Evolutionary conservation across 2,329 filamentous ascomycete species (phyloP), one percentile per base, ranked within the genome.

Genomic region (Chaetoscypha palmicola): DNA sequence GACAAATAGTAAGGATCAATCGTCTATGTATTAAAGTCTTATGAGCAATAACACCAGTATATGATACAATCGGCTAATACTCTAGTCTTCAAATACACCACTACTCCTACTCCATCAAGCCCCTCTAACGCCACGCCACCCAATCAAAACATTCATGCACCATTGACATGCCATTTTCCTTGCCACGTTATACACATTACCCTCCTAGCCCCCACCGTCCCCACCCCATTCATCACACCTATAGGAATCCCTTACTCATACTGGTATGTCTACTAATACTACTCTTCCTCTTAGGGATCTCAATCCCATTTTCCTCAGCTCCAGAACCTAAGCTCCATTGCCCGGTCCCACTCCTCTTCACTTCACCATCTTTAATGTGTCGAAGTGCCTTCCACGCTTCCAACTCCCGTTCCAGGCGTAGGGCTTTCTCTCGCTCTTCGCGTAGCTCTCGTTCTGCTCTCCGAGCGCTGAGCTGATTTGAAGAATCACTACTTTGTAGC

Each of bases 371-470:
- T 58, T 90, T 85, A 50, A 78, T 70, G n/a, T n/a, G n/a, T 24
- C 84, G 72, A 21, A 90, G 67, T 12, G 70, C 71, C 62, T 91
- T 94, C 77, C 83, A 86, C 2, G 79, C 81, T 54, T 94, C 89
- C 7, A 96, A 66, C 65, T 97, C 91, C 37, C 89, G 79, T 66
- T 96, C 90, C n/a, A 97, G 70, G 23, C 83, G 75, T 21, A 90
- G 68, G 1, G 72, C 74, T 66, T 85, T 91, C 66, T 97, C 92
- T 50, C 77, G 79, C 66, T 95, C 91, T 64, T 96, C 88, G 5
- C 88, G 77, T 12, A 96, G 74, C 59, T 97, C 91, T 33, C 91
- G 80, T 64, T 98, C 91, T 12, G 88, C 88, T 33, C 91, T 81
- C 45, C 91, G 84, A 20, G 86, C 83, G 20, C 81, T 75, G 32